Evolutionary conservation across 192 early-diverging fungal species (phyloP), one percentile per base, ranked within the genome.

Genomic region (Coemansia reversa): DNA sequence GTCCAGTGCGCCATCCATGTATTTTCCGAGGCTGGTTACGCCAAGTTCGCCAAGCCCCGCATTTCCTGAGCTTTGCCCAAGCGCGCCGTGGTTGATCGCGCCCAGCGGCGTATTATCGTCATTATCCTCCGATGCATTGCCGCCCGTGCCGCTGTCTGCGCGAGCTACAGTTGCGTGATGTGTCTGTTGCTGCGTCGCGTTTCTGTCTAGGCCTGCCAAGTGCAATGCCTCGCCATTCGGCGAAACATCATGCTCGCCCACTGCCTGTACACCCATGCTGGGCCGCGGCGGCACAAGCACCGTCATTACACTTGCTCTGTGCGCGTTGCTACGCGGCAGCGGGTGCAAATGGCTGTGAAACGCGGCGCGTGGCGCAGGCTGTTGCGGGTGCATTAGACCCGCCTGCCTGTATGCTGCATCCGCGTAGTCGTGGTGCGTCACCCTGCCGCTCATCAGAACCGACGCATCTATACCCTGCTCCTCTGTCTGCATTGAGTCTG

Each of bases 91-190:
- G 63, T 68, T 77, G 22, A 77, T 72, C 19, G 65, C 75, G 18
- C 66, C 75, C 0, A 77, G 60, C 25, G 75, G 75, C 2, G 69
- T 77, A 22, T 77, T 50, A 29, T 77, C 75, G 55, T 77, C 75
- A 62, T 70, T 69, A 25, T 77, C 75, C 29, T 52, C 16, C 24
- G n/a, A 20, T 22, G 51, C 56, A 27, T 60, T 24, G 22, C 57
- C 33, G 57, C 23, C 57, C 39, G 57, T 18, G 30, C 33, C 57
- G 23, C 33, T 42, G n/a, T 59, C 57, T 59, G 57, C 39, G 32
- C 24, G 57, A 24, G 24, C 32, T 32, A 35, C 16, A 7, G 39
- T 50, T 19, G 51, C 47, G 58, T 48, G 20, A 55, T 51, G 29
- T 33, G 50, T 30, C 62, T 28, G 51, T 25, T 65, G 63, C 9